These are phyloP conservation scores for Pleurotus platypus DNA, from an alignment of 768 basidiomycete species.

Conservation along the genomic window DNA sequence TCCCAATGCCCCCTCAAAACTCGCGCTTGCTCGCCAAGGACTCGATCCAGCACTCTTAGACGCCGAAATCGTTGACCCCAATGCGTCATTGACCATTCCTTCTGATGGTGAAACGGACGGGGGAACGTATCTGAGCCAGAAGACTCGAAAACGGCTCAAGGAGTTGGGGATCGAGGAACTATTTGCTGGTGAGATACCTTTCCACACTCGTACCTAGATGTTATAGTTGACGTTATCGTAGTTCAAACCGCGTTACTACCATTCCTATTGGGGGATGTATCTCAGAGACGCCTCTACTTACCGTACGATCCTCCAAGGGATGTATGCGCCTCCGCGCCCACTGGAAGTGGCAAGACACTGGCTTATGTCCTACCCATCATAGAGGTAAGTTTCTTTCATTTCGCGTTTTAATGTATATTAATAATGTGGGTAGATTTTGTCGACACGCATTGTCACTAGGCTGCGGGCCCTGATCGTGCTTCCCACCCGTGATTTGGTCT, in stretches of 20 bases:
- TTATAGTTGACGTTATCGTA: constrained; percentile 23
- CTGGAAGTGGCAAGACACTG: constrained; percentile 96
- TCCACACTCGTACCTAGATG: background rate
- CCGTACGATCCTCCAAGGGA: constrained; percentile 71
- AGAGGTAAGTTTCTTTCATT: constrained; percentile 48
- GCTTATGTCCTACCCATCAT: constrained; percentile 94
- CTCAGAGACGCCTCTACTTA: constrained; percentile 50
- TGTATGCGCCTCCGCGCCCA: constrained; percentile 93
- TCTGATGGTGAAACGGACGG: constrained; percentile 31
- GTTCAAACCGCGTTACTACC: constrained; percentile 91
- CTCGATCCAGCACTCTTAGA: constrained; percentile 69
- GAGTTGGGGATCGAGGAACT: constrained; percentile 83
- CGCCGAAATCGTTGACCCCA: constrained; percentile 67
- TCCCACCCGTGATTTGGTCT: constrained; percentile 91
- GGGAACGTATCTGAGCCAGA: constrained; percentile 52
- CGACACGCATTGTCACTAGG: constrained; percentile 71
- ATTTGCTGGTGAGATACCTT: constrained; percentile 69
- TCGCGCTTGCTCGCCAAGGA: constrained; percentile 72
- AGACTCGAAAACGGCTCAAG: constrained; percentile 56
- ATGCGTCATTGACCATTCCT: constrained; percentile 40
- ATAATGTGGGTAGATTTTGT: constrained; percentile 43
- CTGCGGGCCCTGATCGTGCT: constrained; percentile 86
- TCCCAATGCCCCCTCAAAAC: constrained; percentile 68
- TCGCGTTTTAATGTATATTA: too few relatives aligned
- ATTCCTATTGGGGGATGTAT: constrained; percentile 56